These are phyloP conservation scores for Nemania sp. DNA, from an alignment of 2,329 filamentous ascomycete genomes.

Conservation along the genomic window DNA sequence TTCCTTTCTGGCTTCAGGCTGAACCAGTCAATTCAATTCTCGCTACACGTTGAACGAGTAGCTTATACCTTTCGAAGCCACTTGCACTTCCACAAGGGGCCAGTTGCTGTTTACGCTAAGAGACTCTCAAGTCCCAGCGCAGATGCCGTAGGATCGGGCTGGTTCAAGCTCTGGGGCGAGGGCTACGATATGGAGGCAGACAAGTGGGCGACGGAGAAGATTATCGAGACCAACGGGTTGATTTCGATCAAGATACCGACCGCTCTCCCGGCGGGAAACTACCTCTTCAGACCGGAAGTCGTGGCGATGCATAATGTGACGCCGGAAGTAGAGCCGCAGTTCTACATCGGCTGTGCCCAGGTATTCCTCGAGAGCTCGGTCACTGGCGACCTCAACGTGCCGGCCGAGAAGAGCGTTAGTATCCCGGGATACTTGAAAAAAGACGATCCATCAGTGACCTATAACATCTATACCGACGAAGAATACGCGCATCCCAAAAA, in stretches of 20 bases:
- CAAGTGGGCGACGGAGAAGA: slow-evolving; percentile 76
- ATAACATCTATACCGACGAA: slow-evolving; percentile 68
- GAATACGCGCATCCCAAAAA: slow-evolving; percentile 54
- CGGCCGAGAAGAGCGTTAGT: slow-evolving; percentile 62
- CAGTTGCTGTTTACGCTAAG: slow-evolving; percentile 80
- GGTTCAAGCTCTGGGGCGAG: slow-evolving; percentile 82
- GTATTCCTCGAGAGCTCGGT: slow-evolving; percentile 63
- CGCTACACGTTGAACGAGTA: slow-evolving; percentile 16
- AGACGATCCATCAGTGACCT: slow-evolving; percentile 66
- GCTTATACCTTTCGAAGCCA: neutral
- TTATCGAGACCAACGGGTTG: slow-evolving; percentile 72
- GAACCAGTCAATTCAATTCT: slow-evolving; percentile 28
- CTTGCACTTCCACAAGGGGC: slow-evolving; percentile 57
- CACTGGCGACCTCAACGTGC: slow-evolving; percentile 59
- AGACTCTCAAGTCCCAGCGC: slow-evolving; percentile 62
- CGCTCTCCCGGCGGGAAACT: slow-evolving; percentile 72
- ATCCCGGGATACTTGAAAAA: slow-evolving; percentile 74
- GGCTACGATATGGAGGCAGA: slow-evolving; percentile 67
- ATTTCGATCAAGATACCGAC: slow-evolving; percentile 72
- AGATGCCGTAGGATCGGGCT: slow-evolving; percentile 70
- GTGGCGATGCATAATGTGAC: slow-evolving; percentile 74
- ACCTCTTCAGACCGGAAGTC: slow-evolving; percentile 76
- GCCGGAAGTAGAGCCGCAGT: slow-evolving; percentile 68
- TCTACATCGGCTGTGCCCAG: slow-evolving; percentile 78
- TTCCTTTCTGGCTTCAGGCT: slow-evolving; percentile 29